Percentiles rank a stretch among this genome's conserved stretches.
These are phyloP conservation scores for Sequoia sempervirens DNA, from an alignment of 75 land plant genomes.

Conservation along the genomic window DNA sequence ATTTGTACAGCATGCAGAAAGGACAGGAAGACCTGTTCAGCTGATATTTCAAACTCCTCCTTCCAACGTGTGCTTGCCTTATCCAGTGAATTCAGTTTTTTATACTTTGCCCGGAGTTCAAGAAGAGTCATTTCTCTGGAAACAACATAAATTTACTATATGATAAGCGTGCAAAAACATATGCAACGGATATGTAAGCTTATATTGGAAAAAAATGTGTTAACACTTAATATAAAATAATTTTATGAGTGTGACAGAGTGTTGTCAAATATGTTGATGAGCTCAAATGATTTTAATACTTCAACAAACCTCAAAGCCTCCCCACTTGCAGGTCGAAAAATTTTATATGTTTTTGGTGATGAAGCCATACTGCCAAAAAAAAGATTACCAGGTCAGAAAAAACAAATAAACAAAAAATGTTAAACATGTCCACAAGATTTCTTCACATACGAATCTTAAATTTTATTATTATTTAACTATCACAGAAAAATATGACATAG, in stretches of 20 bases:
- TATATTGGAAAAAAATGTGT: neutral
- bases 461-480: neutral
- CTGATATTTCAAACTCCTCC: conserved; percentile 75
- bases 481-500: neutral
- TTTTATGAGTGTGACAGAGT: neutral
- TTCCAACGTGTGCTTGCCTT: conserved; percentile 73
- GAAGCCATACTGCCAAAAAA: conserved; percentile 36
- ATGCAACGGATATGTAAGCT: neutral
- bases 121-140: conserved; percentile 74
- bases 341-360: conserved; percentile 49
- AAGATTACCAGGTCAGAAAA: neutral
- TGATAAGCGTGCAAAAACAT: neutral
- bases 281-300: neutral
- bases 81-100: conserved; percentile 60
- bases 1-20: neutral
- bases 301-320: conserved; percentile 74
- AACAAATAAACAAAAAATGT: neutral
- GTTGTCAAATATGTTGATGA: too few species aligned
- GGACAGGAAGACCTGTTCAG: conserved; percentile 53
- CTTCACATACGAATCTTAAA: neutral
- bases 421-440: neutral
- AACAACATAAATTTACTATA: neutral
- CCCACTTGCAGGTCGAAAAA: conserved; percentile 79
- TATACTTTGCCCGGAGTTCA: conserved; percentile 72
- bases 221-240: conserved; percentile 4